Base-by-base conservation (phyloP, 352 stramenopile species). In the Phytopythium montanum region DNA sequence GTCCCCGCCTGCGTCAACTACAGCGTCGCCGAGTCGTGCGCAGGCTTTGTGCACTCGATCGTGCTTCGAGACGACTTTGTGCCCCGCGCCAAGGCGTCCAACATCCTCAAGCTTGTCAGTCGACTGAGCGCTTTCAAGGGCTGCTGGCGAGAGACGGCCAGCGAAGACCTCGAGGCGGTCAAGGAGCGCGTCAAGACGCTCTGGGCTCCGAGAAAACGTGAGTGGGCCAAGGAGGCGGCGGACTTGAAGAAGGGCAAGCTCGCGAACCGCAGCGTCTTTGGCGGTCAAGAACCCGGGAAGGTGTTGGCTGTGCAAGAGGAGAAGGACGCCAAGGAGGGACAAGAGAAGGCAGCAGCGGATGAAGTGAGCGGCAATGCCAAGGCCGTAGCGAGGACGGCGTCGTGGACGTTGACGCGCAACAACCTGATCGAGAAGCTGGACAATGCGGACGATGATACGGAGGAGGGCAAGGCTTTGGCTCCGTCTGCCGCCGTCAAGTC, bases 21-120 rank as follows among this genome's bases (percentile, higher is more conserved):
- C n/a, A 73, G 84, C 31, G 74, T 92, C n/a, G 84, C 86, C 1
- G 83, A 92, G 54, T 86, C 79, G 5, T 95, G 84, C 45, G 66
- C 74, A 23, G 64, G 76, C 42, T 95, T 92, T 53, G 86, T 95
- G 23, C 78, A 92, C 56, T 95, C 86, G 29, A 81, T 94, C 45
- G 83, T 95, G 26, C 70, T 95, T 28, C 84, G 86, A 31, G 86
- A 95, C 65, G 86, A 95, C 48, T 87, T 94, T 62, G 86, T 95
- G 2, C 86, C 86, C 28, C 83, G 85, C 41, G 80, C 85, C 4
- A 95, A 93, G 60, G 85, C 85, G 23, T 84, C 85, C 9, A 95
- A 95, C 54, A 87, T 93, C 57, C 52, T 92, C 13, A 89, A 87
- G 38, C 76, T 95, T 12, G 70, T 92, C 14, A 57, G 74, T 9